Conservation (phyloP, 495 filamentous ascomycete genomes). For the Chaetomium cochliodes region DNA sequence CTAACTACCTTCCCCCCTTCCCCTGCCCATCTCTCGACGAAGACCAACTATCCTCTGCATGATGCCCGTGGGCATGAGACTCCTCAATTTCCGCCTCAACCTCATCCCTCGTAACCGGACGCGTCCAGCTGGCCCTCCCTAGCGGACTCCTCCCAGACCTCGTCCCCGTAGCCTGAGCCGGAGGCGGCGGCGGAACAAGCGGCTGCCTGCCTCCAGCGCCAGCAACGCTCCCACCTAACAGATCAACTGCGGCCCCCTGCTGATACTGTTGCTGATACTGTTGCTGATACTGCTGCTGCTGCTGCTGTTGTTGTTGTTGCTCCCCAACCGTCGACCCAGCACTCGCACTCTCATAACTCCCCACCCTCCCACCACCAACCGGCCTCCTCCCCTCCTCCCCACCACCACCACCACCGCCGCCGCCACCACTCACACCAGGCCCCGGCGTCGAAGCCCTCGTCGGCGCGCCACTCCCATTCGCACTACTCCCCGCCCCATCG, state of each 20-base stretch:
- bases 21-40: conserved; percentile 7
- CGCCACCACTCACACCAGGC: neutral
- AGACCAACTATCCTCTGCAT: neutral
- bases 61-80: neutral
- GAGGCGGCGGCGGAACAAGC: conserved; percentile 23
- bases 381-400: neutral
- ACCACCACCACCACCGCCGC: neutral
- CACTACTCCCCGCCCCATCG: neutral
- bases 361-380: conserved; percentile 37
- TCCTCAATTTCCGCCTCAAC: conserved; percentile 30
- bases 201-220: conserved; percentile 3
- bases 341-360: neutral
- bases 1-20: neutral
- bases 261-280: neutral
- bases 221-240: neutral
- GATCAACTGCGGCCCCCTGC: neutral
- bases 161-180: conserved; percentile 16
- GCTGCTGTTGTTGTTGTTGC: neutral
- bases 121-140: conserved; percentile 35
- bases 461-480: neutral
- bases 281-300: neutral
- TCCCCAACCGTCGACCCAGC: neutral
- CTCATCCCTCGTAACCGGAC: conserved; percentile 34
- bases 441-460: neutral
- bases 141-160: conserved; percentile 38